Conservation (phyloP, 805 yeast genomes). For the Kluyveromyces wickerhamii region DNA sequence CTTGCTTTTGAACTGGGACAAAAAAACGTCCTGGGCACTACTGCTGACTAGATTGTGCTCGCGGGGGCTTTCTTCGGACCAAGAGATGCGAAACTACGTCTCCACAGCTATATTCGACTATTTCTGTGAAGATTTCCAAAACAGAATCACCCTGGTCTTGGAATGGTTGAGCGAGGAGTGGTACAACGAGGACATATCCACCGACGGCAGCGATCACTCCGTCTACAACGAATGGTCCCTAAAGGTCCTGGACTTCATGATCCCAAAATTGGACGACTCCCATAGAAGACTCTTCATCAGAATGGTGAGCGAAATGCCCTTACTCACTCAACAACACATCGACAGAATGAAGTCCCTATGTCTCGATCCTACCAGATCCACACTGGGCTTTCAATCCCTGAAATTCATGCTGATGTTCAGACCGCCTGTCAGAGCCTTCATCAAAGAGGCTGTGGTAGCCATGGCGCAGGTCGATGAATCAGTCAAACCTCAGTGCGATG, state of each 20-base stretch:
- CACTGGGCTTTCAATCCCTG: constrained; percentile 74
- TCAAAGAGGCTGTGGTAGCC: constrained; percentile 24
- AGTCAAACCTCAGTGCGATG: constrained; percentile 20
- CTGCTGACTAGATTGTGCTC: constrained; percentile 72
- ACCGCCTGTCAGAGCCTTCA: constrained; percentile 60
- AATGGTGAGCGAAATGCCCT: constrained; percentile 81
- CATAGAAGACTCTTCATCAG: constrained; percentile 80
- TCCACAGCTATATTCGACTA: constrained; percentile 66
- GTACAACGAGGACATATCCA: constrained; percentile 44
- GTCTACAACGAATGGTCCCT: constrained; percentile 62
- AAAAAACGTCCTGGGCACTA: constrained; percentile 66
- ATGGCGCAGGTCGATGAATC: constrained; percentile 21
- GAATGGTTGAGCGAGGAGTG: constrained; percentile 97
- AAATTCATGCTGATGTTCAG: constrained; percentile 81
- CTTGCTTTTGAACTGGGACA: constrained; percentile 44
- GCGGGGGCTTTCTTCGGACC: constrained; percentile 52
- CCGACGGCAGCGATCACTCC: constrained; percentile 26
- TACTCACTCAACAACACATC: constrained; percentile 53
- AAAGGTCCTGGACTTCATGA: constrained; percentile 63
- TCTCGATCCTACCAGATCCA: constrained; percentile 73
- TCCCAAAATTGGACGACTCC: constrained; percentile 74
- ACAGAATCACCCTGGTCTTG: constrained; percentile 63
- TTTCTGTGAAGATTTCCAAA: constrained; percentile 64
- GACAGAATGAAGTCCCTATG: constrained; percentile 64
- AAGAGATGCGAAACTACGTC: constrained; percentile 49